These are phyloP conservation scores for Claviceps africana DNA, from an alignment of 2,329 filamentous ascomycete genomes.

Conservation along the genomic window DNA sequence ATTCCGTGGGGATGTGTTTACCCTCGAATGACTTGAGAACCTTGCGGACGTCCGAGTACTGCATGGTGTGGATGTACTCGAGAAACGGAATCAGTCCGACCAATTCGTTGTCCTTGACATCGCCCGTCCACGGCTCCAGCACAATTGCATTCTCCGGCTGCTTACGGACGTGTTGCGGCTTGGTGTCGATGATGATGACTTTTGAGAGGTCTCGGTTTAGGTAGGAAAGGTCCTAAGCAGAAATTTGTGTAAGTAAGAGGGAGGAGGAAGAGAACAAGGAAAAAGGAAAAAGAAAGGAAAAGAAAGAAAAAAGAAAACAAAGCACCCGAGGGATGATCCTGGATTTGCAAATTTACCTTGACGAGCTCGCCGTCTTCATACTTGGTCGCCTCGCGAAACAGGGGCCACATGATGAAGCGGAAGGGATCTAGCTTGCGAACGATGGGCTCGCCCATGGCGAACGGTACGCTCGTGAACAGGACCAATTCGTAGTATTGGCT, in stretches of 20 bases:
- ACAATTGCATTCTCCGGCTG: slow-evolving; percentile 97
- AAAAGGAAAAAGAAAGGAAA: neutral
- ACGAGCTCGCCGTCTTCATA: slow-evolving; percentile 94
- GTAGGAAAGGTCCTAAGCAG: slow-evolving; percentile 74
- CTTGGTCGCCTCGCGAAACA: slow-evolving; percentile 92
- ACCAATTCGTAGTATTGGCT: slow-evolving; percentile 97
- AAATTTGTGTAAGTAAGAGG: neutral
- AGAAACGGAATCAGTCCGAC: slow-evolving; percentile 89
- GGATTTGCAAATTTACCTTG: slow-evolving; percentile 47
- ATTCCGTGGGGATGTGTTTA: slow-evolving; percentile 79
- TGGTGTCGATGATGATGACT: slow-evolving; percentile 86
- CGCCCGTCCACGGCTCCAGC: slow-evolving; percentile 77
- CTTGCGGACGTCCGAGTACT: slow-evolving; percentile 72
- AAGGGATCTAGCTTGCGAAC: slow-evolving; percentile 90
- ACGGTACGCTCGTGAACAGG: slow-evolving; percentile 82
- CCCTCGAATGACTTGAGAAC: slow-evolving; percentile 81
- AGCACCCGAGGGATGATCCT: neutral
- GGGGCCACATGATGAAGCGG: slow-evolving; percentile 85
- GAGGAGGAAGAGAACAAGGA: no score
- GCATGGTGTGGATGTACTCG: slow-evolving; percentile 92
- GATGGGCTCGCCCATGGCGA: slow-evolving; percentile 70
- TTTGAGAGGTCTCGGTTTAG: slow-evolving; percentile 93
- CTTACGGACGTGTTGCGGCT: slow-evolving; percentile 63
- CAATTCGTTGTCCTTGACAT: slow-evolving; percentile 70
- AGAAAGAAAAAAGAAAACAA: neutral